Percentiles rank a stretch among this genome's conserved stretches.
Evolutionary conservation across 139 green algal genomes (phyloP).

Genomic region (Zygnema circumcarinatum): DNA sequence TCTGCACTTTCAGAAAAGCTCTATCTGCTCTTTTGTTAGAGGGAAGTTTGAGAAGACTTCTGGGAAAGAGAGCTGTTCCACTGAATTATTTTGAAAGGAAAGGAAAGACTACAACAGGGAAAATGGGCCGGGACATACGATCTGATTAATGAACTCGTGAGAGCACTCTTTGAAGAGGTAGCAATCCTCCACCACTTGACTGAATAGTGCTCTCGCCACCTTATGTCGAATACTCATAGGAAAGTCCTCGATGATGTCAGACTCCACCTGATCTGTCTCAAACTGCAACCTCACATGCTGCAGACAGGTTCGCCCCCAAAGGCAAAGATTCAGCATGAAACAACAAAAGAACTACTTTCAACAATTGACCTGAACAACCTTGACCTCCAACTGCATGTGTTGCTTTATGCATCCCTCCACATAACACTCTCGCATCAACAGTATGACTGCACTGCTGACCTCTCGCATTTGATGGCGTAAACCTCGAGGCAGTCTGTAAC

Average conservation of each 20-base stretch:
- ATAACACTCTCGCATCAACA: too few species aligned
- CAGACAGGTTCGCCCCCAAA: not conserved
- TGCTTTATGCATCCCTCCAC: too few species aligned
- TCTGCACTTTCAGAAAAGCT: too few species aligned
- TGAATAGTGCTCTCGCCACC: not conserved
- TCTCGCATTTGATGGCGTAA: slow-evolving; percentile 46
- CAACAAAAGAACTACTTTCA: not conserved
- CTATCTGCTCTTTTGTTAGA: too few species aligned
- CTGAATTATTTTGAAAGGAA: too few species aligned
- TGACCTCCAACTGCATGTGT: too few species aligned
- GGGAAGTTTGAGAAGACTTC: too few species aligned
- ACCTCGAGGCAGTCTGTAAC: slow-evolving; percentile 16
- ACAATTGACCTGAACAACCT: too few species aligned
- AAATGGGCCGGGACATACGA: slow-evolving; percentile 7
- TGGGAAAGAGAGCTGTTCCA: too few species aligned
- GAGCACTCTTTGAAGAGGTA: slow-evolving; percentile 45
- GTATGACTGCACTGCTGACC: too few species aligned
- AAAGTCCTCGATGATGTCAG: slow-evolving; percentile 31
- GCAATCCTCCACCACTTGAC: slow-evolving; percentile 7
- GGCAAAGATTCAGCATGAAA: not conserved
- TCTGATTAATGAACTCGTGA: slow-evolving; percentile 40
- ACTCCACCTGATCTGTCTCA: slow-evolving; percentile 34
- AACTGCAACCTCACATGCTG: slow-evolving; percentile 35
- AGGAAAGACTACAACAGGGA: too few species aligned
- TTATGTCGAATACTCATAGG: slow-evolving; percentile 38